Evolutionary conservation across 768 basidiomycete genomes (phyloP), one percentile per base, ranked within the genome.

Genomic region (Fibroporia radiculosa): DNA sequence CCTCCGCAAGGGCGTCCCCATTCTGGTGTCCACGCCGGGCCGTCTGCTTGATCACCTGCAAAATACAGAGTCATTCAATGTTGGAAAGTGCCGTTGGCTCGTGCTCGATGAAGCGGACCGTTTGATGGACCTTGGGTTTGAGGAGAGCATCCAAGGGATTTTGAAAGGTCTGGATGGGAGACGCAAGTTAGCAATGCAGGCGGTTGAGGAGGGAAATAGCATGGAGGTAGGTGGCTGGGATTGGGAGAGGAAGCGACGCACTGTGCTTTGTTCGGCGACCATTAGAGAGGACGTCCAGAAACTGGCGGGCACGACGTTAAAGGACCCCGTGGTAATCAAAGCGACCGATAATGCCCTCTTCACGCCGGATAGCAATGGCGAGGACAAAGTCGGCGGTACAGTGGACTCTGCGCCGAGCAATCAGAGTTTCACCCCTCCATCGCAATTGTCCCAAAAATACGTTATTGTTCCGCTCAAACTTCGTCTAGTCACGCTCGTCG

Each of bases 61-160:
- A 62, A 93, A 95, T 56, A 98, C 96, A 0, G 78, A 87, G 0
- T 84, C 90, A 0, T 91, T 99, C 65, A 83, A 93, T 48, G 77
- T 93, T 44, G 92, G 85, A 42, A 95, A 93, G 66, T 90, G 89
- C 61, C 79, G 89, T 37, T 99, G 95, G 92, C 73, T 99, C 24
- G 82, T 99, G 7, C 78, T 98, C 20, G 96, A 99, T 59, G 96
- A 99, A 68, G 93, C 95, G 5, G 96, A 99, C 65, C 74, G 93
- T 32, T 68, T 99, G 40, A 98, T 98, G 93, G 93, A 98, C 51
- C 78, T 98, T 33, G 96, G 96, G 0, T 99, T 99, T 51, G 93
- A 96, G 62, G 93, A 98, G 58, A 90, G 92, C 0, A 86, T 99
- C 56, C 78, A 76, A 45, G 92, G 90, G 1, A 96, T 98, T 51